phyloP scores from a whole-genome alignment of 2,329 filamentous ascomycete species.

The Onygenales sp. region DNA sequence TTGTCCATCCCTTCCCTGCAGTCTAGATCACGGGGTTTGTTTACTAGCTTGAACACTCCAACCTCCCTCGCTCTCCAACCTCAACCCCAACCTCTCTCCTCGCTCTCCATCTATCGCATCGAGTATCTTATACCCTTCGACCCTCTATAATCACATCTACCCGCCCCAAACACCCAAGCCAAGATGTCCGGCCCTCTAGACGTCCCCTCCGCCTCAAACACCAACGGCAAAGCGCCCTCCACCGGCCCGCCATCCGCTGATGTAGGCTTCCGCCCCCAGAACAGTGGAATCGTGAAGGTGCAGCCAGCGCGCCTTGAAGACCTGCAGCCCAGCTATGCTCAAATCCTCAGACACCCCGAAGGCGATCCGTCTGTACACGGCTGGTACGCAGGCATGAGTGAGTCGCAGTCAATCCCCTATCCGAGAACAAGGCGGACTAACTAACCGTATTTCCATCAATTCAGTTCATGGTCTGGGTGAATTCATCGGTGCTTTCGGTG shows the following conservation, averaged over 20 bases:
- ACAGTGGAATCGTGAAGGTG: slow-evolving; percentile 53
- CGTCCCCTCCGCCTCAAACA: not conserved
- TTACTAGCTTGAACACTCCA: not conserved
- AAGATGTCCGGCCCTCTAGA: not conserved
- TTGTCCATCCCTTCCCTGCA: too few relatives aligned
- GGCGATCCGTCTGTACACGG: slow-evolving; percentile 63
- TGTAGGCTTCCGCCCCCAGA: slow-evolving; percentile 40
- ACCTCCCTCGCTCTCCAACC: not conserved
- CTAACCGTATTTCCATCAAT: slow-evolving; percentile 9
- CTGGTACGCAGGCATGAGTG: slow-evolving; percentile 86
- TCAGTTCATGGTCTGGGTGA: slow-evolving; percentile 64
- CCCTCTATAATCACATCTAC: not conserved
- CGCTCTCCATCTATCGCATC: not conserved
- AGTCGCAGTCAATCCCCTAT: slow-evolving; percentile 19
- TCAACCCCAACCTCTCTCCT: not conserved
- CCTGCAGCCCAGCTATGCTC: slow-evolving; percentile 73
- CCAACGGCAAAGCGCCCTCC: slow-evolving; percentile 4
- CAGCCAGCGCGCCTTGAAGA: slow-evolving; percentile 75
- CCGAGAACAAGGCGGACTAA: not conserved
- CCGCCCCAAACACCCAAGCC: not conserved
- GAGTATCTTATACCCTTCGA: not conserved
- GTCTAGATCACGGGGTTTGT: too few relatives aligned
- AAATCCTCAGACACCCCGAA: slow-evolving; percentile 48
- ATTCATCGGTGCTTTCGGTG: slow-evolving; percentile 67
- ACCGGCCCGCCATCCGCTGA: slow-evolving; percentile 4